Percentiles rank a stretch among this genome's conserved stretches.
These are phyloP conservation scores for Saccharata proteae DNA, from an alignment of 2,329 filamentous ascomycete genomes.

Conservation along the genomic window DNA sequence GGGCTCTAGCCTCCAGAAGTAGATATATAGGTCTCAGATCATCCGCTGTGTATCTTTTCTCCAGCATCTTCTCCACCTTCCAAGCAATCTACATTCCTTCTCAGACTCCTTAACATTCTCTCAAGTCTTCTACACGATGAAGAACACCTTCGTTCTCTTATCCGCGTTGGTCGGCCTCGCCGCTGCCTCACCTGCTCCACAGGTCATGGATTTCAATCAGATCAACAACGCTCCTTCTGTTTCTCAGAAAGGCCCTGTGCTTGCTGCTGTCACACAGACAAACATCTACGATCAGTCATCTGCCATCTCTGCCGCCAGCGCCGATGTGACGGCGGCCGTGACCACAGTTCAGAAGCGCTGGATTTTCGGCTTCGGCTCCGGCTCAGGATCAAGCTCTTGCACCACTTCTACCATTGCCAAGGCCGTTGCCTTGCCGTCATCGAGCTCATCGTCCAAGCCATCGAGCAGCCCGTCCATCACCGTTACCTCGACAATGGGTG, in stretches of 20 bases:
- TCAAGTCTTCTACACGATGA: constrained; percentile 6
- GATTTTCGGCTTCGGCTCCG: too few species aligned
- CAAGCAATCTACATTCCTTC: constrained; percentile 2
- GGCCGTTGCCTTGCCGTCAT: too few species aligned
- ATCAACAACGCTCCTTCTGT: constrained; percentile 3
- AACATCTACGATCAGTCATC: not conserved
- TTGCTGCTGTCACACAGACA: not conserved
- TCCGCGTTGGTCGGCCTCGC: constrained; percentile 6
- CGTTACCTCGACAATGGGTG: not conserved
- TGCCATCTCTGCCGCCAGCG: constrained; percentile 1
- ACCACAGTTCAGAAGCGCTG: constrained; percentile 4
- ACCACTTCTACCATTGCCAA: too few species aligned
- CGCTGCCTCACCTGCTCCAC: constrained; percentile 1
- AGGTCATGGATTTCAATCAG: constrained; percentile 2
- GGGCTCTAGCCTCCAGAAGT: too few species aligned
- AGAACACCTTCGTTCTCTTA: constrained; percentile 5
- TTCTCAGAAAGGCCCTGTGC: not conserved
- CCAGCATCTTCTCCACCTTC: too few species aligned
- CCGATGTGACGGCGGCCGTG: not conserved
- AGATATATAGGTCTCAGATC: too few species aligned
- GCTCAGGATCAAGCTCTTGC: too few species aligned
- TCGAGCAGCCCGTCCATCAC: not conserved
- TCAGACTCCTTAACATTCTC: not conserved
- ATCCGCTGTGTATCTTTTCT: too few species aligned
- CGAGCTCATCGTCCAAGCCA: not conserved